Percentiles rank a stretch among this genome's conserved stretches.
Conservation (phyloP, 208 protist species). For the Acanthamoeba sp. region DNA sequence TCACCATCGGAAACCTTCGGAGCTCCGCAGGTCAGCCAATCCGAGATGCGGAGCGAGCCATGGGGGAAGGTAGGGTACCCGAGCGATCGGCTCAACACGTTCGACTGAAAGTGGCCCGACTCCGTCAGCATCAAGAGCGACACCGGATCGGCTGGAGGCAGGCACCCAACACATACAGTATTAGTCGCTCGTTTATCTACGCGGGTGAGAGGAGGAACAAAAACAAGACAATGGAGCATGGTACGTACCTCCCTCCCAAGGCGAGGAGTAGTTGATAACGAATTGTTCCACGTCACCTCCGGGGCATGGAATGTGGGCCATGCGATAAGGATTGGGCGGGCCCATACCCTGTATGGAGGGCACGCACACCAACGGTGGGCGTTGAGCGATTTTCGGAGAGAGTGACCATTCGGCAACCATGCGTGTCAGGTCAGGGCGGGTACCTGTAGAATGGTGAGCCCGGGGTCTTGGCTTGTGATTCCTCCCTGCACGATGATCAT, state of each 20-base stretch:
- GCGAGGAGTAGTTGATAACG: conserved; percentile 19
- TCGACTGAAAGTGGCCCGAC: conserved; percentile 22
- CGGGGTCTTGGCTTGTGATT: background rate
- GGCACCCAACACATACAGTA: background rate
- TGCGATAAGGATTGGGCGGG: conserved; percentile 42
- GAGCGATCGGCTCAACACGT: conserved; percentile 39
- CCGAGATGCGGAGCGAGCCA: background rate
- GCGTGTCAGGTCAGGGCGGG: too few relatives aligned
- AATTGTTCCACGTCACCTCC: conserved; percentile 20
- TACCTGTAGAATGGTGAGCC: conserved; percentile 19
- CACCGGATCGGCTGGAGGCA: background rate
- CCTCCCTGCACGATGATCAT: conserved; percentile 68
- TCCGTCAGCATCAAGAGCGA: conserved; percentile 40
- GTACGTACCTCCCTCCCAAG: conserved; percentile 47
- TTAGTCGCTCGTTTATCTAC: too few relatives aligned
- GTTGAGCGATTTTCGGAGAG: too few relatives aligned
- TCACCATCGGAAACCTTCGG: conserved; percentile 20
- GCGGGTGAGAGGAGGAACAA: too few relatives aligned
- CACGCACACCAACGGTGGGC: too few relatives aligned
- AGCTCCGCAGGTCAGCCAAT: background rate
- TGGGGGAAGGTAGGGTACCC: background rate
- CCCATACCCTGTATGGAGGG: conserved; percentile 57
- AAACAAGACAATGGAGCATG: too few relatives aligned
- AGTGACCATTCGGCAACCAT: too few relatives aligned
- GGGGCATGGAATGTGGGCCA: conserved; percentile 21